Base-by-base conservation (phyloP, 169 alveolate genomes). In the Plasmodium knowlesi region DNA sequence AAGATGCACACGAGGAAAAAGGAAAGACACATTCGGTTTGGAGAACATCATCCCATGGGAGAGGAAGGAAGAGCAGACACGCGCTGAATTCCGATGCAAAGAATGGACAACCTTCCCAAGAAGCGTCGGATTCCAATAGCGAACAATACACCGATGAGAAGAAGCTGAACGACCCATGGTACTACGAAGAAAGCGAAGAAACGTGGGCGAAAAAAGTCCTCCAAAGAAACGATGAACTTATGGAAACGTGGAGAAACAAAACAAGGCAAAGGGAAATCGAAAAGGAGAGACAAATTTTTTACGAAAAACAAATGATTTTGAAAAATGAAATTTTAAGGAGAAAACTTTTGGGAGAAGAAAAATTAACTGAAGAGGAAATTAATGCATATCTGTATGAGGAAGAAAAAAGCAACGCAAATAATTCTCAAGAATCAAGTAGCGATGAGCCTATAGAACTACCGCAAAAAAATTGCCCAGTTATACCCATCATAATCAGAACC, bases 401-500 rank as follows among this genome's bases (percentile, higher is more conserved):
- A 30, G 46, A 83, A 61, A 50, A 79, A 61, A 89, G 30, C 22
- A 39, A 53, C 12, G 70, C 22, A 50, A 70, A 84, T 32, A 81
- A 34, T 34, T 28, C 71, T 6, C 41, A 85, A 74, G n/a, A 54
- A 25, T 19, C 90, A 57, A 32, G 82, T n/a, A 30, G 5, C 53
- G 28, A 41, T 8, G 90, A 89, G 50, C 82, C 43, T n/a, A 61
- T 89, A 12, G 82, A 89, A 67, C 25, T 89, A 12, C 94, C 94
- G 1, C 19, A 57, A 74, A 89, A 92, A 73, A 89, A 86, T 67
- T 46, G 89, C 43, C 92, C 93, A 22, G 97, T 95, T 22, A 91
- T 95, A 74, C 97, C 97, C n/a, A 94, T 95, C 74, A 97, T 97
- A 25, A 94, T 97, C 43, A 95, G 97, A 46, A 97, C 98, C 19